Conservation (phyloP, 2,329 filamentous ascomycete species). For the Thielaviopsis punctulata region DNA sequence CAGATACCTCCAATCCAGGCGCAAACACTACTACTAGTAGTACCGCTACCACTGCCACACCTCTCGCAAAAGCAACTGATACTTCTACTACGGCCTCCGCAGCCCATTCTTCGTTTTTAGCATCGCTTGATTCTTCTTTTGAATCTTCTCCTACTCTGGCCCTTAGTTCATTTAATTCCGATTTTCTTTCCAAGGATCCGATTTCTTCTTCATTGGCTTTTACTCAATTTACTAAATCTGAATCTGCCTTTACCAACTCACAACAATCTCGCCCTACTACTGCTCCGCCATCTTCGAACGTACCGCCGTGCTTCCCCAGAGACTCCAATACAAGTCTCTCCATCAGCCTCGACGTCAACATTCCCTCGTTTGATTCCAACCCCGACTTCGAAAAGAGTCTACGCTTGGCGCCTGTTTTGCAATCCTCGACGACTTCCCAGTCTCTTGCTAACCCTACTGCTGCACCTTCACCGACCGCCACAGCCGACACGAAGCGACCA, state of each 20-base stretch:
- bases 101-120: slow-evolving; percentile 1
- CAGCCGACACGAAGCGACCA: background rate
- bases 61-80: background rate
- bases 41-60: no score
- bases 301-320: slow-evolving; percentile 12
- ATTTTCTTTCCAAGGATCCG: slow-evolving; percentile 4
- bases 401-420: slow-evolving; percentile 16
- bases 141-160: background rate
- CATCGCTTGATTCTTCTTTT: slow-evolving; percentile 7
- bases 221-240: slow-evolving; percentile 4
- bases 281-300: slow-evolving; percentile 11
- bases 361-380: slow-evolving; percentile 35
- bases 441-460: no score
- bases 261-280: slow-evolving; percentile 4
- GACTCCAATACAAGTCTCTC: slow-evolving; percentile 3
- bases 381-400: slow-evolving; percentile 31
- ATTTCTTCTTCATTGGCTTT: slow-evolving; percentile 1
- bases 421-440: background rate
- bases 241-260: background rate
- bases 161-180: slow-evolving; percentile 2
- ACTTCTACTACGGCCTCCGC: slow-evolving; percentile 2
- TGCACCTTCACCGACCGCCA: background rate
- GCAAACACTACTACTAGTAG: slow-evolving; percentile 7
- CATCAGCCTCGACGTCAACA: slow-evolving; percentile 26
- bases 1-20: background rate